A percentile compares a stretch with the other conserved stretches of the same genome.
phyloP scores from a whole-genome alignment of 768 basidiomycete species.

The Asterophora lycoperdoides region DNA sequence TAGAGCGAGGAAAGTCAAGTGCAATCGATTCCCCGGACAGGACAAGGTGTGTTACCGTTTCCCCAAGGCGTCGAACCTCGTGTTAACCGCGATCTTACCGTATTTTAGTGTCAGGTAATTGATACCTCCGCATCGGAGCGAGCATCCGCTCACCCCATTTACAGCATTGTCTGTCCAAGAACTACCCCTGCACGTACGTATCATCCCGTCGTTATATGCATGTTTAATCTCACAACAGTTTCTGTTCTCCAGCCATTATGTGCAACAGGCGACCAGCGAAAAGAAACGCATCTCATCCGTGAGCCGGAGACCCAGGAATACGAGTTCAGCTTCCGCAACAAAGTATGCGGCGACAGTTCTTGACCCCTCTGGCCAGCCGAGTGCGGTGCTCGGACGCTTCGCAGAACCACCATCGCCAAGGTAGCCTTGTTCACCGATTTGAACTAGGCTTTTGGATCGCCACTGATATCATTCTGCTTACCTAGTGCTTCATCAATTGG shows the following conservation, averaged over 20 bases:
- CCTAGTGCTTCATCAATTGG: constrained; percentile 30
- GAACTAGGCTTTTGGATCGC: constrained; percentile 12
- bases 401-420: constrained; percentile 23
- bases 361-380: constrained; percentile 22
- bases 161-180: constrained; percentile 83
- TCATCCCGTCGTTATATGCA: constrained; percentile 6
- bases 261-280: constrained; percentile 82
- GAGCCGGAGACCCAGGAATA: constrained; percentile 62
- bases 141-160: constrained; percentile 8
- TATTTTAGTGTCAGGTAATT: constrained; percentile 58
- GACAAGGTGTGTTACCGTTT: constrained; percentile 58
- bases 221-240: neutral
- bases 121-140: constrained; percentile 16
- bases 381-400: constrained; percentile 20
- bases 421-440: constrained; percentile 15
- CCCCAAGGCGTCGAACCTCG: neutral
- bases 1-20: constrained; percentile 87
- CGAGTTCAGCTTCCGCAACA: constrained; percentile 40
- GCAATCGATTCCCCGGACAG: constrained; percentile 75
- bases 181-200: constrained; percentile 88
- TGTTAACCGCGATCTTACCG: neutral
- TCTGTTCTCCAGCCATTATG: constrained; percentile 52
- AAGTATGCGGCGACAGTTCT: constrained; percentile 38
- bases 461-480: constrained; percentile 17
- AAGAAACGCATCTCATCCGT: constrained; percentile 64